Evolutionary conservation across 225 moss, liverwort and hornwort genomes (phyloP).

Genomic region (Bryum argenteum): DNA sequence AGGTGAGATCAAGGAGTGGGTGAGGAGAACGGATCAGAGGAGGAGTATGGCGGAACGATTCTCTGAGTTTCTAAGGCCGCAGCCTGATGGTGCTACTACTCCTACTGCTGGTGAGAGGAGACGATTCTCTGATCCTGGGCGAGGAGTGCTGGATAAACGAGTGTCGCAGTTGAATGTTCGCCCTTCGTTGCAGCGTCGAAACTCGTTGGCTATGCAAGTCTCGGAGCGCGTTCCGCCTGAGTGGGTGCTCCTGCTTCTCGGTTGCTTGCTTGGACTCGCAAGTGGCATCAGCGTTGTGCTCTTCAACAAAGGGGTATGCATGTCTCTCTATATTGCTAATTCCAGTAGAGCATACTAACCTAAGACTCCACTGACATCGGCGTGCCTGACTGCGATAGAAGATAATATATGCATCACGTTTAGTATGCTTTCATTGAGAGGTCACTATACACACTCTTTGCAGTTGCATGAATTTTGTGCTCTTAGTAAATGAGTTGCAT

Average conservation of each 20-base stretch:
- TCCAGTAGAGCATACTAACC: neutral
- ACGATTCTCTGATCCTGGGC: constrained; percentile 29
- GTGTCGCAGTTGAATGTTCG: constrained; percentile 50
- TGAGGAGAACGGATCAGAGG: constrained; percentile 39
- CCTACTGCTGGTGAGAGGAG: constrained; percentile 34
- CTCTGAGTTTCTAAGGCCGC: constrained; percentile 35
- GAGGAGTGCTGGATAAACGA: constrained; percentile 33
- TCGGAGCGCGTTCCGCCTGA: constrained; percentile 93
- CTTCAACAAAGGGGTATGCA: constrained; percentile 92
- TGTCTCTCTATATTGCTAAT: neutral
- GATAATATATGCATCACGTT: neutral
- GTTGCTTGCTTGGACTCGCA: constrained; percentile 86
- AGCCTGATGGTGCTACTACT: neutral
- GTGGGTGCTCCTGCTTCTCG: constrained; percentile 93
- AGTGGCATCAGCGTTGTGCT: constrained; percentile 94
- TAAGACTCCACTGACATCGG: too few relatives aligned
- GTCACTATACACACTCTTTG: too few relatives aligned
- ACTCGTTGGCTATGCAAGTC: constrained; percentile 66
- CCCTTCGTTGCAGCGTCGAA: constrained; percentile 63
- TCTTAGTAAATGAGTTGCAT: too few relatives aligned
- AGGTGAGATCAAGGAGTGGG: constrained; percentile 53
- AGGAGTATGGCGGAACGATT: constrained; percentile 52
- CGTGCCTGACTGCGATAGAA: neutral
- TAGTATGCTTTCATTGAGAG: too few relatives aligned
- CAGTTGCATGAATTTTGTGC: too few relatives aligned